Evolutionary conservation across 495 filamentous ascomycete species (phyloP), one percentile per base, ranked within the genome.

Genomic region (Podospora pseudocomata): DNA sequence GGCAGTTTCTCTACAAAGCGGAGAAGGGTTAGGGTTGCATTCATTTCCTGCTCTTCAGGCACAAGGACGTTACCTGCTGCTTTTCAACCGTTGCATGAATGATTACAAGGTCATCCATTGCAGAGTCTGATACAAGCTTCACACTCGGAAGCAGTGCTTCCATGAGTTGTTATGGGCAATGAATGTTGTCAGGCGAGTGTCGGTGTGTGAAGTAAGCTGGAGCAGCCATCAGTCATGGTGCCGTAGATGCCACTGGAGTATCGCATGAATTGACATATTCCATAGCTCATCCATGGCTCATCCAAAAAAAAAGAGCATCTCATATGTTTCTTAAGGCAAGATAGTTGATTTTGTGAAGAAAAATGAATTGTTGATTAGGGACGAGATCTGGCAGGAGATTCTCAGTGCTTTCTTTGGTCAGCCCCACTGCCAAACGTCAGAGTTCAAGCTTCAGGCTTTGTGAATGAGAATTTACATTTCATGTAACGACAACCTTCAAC

Each of bases 21-120:
- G 55, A 5, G 23, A 19, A 19, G 55, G 55, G 55, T 58, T 58
- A 58, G 55, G 55, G 55, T 58, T 58, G 55, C 55, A 58, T 7
- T 58, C 55, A 58, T 19, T 58, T 49, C 39, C 39, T 11, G 13
- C 13, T 49, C 0, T 49, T 49, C 39, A 49, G 39, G 39, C 39
- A 49, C 39, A 18, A 11, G 39, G 39, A 49, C 39, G 39, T 18
- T 49, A 49, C 39, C 15, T 49, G 39, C 39, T 32, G 7, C 9
- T 11, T 49, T 16, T 13, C 39, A 0, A 49, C 9, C 6, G 39
- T 49, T 13, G 39, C 39, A 49, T 49, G 39, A 49, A 49, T 49
- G 7, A 18, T 16, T 3, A 49, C 39, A 49, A 49, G 39, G 39
- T 49, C 39, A 13, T 49, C 39, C 39, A 49, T 49, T 49, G 15